Base-by-base conservation (phyloP, 805 yeast genomes). In the Metschnikowia shivogae region DNA sequence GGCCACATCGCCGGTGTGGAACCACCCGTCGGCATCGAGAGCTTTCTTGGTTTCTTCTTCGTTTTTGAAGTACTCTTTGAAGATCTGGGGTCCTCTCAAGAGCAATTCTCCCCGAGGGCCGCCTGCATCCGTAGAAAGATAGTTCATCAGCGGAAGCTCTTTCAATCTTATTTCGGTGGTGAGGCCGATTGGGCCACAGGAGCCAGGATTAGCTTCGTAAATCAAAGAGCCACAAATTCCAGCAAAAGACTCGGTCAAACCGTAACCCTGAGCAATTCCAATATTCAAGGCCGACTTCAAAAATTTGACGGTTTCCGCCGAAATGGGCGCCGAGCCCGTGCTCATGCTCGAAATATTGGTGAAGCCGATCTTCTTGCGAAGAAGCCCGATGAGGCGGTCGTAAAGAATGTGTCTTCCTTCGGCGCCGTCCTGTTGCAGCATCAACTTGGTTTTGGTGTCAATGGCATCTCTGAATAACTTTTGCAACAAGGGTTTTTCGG, bases 1-100 rank as follows among this genome's bases (percentile, higher is more conserved):
- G 1, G 79, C 87, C 54, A 84, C 74, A 42, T 60, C 64, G 1
- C 64, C 64, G n/a, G 64, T 60, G 26, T 47, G 43, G 51, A 60
- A 61, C 65, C 65, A 61, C 6, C 63, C 63, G 7, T 59, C 63
- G 9, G 36, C 31, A 47, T 57, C 52, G 12, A 44, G 29, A 4
- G 49, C 52, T 39, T 55, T 53, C 13, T 42, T 45, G 27, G 64
- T 61, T 43, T 60, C 63, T 24, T 58, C 57, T 3, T 49, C 55
- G 43, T 61, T 57, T 49, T 59, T 60, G 56, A 30, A 61, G 53
- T 61, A 61, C n/a, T 54, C 53, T 8, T 34, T 34, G 44, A 60
- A 60, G 32, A 53, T 50, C 39, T 61, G 65, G 14, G 61, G 56
- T 2, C 65, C 65, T 17, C 64, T 46, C 48, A 61, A 45, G 42